Evolutionary conservation across 768 basidiomycete genomes (phyloP).

Genomic region (Lepiota subincarnata): DNA sequence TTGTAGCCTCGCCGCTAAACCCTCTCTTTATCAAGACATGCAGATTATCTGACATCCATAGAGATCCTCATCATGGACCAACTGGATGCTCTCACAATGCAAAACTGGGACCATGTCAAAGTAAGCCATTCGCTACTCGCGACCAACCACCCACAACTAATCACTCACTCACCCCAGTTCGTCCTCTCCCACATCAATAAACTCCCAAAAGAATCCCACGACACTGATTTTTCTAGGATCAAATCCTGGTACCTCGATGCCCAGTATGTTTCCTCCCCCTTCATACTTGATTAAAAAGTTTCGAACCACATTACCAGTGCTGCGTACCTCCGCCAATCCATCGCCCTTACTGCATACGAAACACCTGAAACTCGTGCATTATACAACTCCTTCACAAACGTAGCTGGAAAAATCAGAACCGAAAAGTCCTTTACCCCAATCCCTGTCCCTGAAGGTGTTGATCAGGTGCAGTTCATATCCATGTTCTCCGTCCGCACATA

Average conservation of each 20-base stretch:
- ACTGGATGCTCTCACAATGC: conserved; percentile 90
- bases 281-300: not conserved
- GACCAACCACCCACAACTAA: not conserved
- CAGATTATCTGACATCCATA: conserved; percentile 91
- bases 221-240: conserved; percentile 93
- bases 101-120: conserved; percentile 99
- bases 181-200: conserved; percentile 82
- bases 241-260: conserved; percentile 98
- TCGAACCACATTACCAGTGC: conserved; percentile 48
- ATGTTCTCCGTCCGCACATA: not conserved
- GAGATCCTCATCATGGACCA: conserved; percentile 92
- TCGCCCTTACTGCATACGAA: conserved; percentile 84
- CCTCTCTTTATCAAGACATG: conserved; percentile 45
- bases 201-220: conserved; percentile 89
- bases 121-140: conserved; percentile 33
- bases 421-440: conserved; percentile 70
- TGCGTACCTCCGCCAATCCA: conserved; percentile 81
- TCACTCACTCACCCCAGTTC: conserved; percentile 45
- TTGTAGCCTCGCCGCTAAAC: not conserved
- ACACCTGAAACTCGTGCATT: conserved; percentile 83
- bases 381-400: conserved; percentile 79
- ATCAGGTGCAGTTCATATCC: conserved; percentile 54
- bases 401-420: conserved; percentile 76
- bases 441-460: conserved; percentile 76
- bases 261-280: conserved; percentile 45